Conservation (phyloP, 2,329 filamentous ascomycete genomes). For the Aspergillus chevalieri region DNA sequence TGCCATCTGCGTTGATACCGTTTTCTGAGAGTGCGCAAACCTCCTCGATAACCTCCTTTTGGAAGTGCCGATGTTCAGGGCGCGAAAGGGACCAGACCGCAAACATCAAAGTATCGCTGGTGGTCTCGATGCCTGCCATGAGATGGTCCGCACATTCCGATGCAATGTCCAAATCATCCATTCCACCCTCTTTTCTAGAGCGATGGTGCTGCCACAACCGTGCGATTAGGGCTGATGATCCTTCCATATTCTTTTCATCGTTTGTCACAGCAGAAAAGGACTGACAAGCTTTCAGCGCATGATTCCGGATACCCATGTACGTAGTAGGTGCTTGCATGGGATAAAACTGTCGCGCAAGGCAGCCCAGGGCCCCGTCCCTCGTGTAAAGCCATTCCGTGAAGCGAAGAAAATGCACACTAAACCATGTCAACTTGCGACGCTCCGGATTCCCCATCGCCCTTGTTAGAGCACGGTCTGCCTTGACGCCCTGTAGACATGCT, state of each 20-base stretch:
- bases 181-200: conserved; percentile 16
- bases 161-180: conserved; percentile 45
- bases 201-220: conserved; percentile 33
- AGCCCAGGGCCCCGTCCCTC: conserved; percentile 33
- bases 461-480: conserved; percentile 37
- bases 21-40: conserved; percentile 24
- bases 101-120: conserved; percentile 49
- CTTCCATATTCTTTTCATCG: conserved; percentile 6
- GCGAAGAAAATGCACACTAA: conserved; percentile 40
- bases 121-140: conserved; percentile 50
- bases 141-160: conserved; percentile 51
- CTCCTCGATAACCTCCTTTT: conserved; percentile 43
- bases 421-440: conserved; percentile 46
- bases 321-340: conserved; percentile 48
- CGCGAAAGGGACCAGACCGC: conserved; percentile 46
- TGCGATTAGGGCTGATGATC: conserved; percentile 28
- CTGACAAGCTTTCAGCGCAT: conserved; percentile 28
- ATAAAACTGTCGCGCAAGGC: conserved; percentile 32
- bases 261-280: conserved; percentile 4
- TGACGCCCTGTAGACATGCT: conserved; percentile 34
- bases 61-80: conserved; percentile 37
- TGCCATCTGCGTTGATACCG: conserved; percentile 19
- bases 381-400: conserved; percentile 48
- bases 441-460: conserved; percentile 45
- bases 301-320: conserved; percentile 46